Conservation (phyloP, 441 rosid species). For the Mallotus japonicus region DNA sequence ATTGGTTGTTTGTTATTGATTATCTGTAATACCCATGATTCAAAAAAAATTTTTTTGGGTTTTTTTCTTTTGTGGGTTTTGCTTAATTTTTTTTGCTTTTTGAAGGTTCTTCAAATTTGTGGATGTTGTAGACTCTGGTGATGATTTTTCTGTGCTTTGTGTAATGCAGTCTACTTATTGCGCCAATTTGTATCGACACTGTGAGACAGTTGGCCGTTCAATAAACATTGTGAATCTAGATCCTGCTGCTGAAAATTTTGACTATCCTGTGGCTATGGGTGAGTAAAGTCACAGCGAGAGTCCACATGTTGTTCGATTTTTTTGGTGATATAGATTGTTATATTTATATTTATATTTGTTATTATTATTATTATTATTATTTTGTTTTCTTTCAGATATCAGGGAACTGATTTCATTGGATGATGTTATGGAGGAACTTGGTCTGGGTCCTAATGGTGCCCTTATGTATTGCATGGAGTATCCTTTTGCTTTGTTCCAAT, state of each 20-base stretch:
- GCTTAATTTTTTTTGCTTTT: neutral
- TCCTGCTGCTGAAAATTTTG: slow-evolving; percentile 89
- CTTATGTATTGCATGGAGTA: slow-evolving; percentile 81
- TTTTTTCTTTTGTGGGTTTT: neutral
- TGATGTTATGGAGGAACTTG: slow-evolving; percentile 87
- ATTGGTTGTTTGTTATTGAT: no score
- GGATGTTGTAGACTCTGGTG: no score
- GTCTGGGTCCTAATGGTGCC: slow-evolving; percentile 91
- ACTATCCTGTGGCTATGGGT: slow-evolving; percentile 90
- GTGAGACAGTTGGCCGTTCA: slow-evolving; percentile 59
- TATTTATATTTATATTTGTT: slow-evolving; percentile 10
- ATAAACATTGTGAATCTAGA: slow-evolving; percentile 77
- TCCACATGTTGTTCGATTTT: slow-evolving; percentile 6
- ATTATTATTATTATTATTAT: neutral
- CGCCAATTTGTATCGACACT: slow-evolving; percentile 65
- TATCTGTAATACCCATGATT: neutral
- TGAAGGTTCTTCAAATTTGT: no score
- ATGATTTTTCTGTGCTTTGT: neutral
- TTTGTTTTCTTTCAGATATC: slow-evolving; percentile 45
- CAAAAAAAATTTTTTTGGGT: neutral
- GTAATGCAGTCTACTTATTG: slow-evolving; percentile 77
- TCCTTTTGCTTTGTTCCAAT: slow-evolving; percentile 34
- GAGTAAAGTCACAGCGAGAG: slow-evolving; percentile 3
- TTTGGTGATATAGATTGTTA: neutral
- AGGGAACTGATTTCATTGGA: slow-evolving; percentile 83